phyloP scores from a whole-genome alignment of 352 stramenopile species.

The Thalassiosira mediterranea region DNA sequence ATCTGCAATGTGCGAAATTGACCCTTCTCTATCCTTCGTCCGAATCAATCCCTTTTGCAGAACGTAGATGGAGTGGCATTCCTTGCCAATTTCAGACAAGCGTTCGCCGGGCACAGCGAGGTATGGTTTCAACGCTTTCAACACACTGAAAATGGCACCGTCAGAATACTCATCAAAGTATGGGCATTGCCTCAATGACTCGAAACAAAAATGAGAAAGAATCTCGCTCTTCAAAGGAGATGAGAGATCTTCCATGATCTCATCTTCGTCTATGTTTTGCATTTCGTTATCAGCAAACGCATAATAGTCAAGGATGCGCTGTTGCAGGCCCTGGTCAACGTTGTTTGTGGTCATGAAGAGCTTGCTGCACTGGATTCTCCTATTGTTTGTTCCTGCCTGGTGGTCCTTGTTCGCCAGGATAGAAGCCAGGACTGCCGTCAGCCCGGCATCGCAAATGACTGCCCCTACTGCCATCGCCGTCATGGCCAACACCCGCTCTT shows the following conservation, averaged over 20 bases:
- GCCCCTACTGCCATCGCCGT: slow-evolving; percentile 67
- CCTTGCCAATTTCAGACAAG: slow-evolving; percentile 61
- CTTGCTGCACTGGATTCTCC: slow-evolving; percentile 64
- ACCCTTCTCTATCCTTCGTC: slow-evolving; percentile 42
- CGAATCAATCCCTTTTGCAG: slow-evolving; percentile 58
- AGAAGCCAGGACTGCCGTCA: slow-evolving; percentile 69
- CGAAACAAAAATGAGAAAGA: slow-evolving; percentile 57
- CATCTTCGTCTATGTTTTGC: slow-evolving; percentile 60
- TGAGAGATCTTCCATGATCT: slow-evolving; percentile 57
- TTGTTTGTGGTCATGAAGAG: slow-evolving; percentile 60
- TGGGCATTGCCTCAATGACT: slow-evolving; percentile 54
- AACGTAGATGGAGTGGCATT: slow-evolving; percentile 53
- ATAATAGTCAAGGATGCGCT: slow-evolving; percentile 61
- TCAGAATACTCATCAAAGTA: slow-evolving; percentile 58
- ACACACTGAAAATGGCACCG: slow-evolving; percentile 56
- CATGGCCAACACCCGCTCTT: slow-evolving; percentile 65
- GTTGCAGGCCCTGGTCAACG: slow-evolving; percentile 30
- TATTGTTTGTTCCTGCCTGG: slow-evolving; percentile 65
- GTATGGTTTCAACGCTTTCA: slow-evolving; percentile 61
- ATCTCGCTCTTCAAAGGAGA: slow-evolving; percentile 51
- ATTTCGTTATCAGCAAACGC: slow-evolving; percentile 58
- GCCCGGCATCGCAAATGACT: slow-evolving; percentile 74
- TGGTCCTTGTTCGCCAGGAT: slow-evolving; percentile 67
- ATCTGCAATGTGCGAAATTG: slow-evolving; percentile 30
- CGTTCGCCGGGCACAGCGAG: slow-evolving; percentile 57